Base-by-base conservation (phyloP, 768 basidiomycete species). In the Pleurotus ostreatus region DNA sequence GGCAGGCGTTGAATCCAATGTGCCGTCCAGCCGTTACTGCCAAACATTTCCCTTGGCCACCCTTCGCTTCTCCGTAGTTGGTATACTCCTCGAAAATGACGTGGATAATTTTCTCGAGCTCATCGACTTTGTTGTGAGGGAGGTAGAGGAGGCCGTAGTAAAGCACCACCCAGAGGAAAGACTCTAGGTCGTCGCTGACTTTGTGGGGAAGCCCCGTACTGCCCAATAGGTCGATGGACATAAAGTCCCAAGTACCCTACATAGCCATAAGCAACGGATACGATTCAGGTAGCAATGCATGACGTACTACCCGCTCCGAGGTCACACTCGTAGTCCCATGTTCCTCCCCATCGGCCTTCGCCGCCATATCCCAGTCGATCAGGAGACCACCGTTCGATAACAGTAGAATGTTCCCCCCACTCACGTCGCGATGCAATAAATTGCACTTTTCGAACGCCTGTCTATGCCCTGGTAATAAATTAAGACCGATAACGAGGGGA, bases 161-260 rank as follows among this genome's bases (percentile, higher is more conserved):
- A 8, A 60, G 37, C 38, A 66, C 23, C 20, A 66, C 61, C 44
- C 65, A 58, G 38, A 62, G 12, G 52, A 72, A 70, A 0, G 72
- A 71, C 54, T 72, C 68, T 5, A 72, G 44, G 45, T 73, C 69
- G 23, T 71, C 69, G 18, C 61, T 52, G 13, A 70, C 55, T 0
- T 26, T 46, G 18, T 70, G 69, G 5, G 40, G 22, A 26, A 5
- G 26, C 37, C 64, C 8, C 13, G 7, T 61, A 49, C 11, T 62
- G 11, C 23, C 8, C 8, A 4, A 69, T 61, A 4, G 72, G 55
- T 5, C 46, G 49, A 0, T 57, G 48, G 1, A 70, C 69, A 60
- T 70, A 69, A 49, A 69, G 71, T 0, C 71, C 70, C 69, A 71
- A 34, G 41, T 26, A 23, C 13, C 18, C 25, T 16, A 51, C 16